phyloP scores from a whole-genome alignment of 129 eudicot genomes.

The Saussurea involucrata region DNA sequence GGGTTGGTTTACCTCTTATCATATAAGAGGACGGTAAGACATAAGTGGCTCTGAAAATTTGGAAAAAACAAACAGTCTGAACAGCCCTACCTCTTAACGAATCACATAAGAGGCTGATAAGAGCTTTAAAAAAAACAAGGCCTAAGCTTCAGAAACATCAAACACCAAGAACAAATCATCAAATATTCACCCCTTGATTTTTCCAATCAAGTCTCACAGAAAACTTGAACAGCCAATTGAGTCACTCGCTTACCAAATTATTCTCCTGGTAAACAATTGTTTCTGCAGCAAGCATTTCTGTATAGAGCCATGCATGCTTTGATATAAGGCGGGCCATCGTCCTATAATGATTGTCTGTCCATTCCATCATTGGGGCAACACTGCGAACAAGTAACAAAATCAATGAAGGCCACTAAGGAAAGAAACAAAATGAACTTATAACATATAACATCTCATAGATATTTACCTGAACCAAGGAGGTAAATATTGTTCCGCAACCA shows the following conservation, averaged over 20 bases:
- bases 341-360: conserved; percentile 88
- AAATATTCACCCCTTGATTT: background rate
- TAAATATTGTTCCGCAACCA: conserved; percentile 64
- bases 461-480: conserved; percentile 92
- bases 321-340: conserved; percentile 78
- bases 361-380: conserved; percentile 99
- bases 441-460: background rate
- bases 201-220: conserved; percentile 15
- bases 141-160: no score
- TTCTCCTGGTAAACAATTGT: conserved; percentile 84
- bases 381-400: conserved; percentile 32
- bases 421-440: background rate
- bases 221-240: conserved; percentile 10
- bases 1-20: no score
- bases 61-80: no score
- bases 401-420: background rate
- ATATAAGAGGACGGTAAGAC: no score
- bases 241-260: conserved; percentile 53
- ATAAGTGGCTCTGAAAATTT: no score
- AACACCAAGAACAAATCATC: background rate
- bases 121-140: no score
- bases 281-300: conserved; percentile 97
- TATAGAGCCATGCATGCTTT: conserved; percentile 92
- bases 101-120: no score
- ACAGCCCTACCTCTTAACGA: no score